Evolutionary conservation across 768 basidiomycete species (phyloP).

Genomic region (Collybia sp.): DNA sequence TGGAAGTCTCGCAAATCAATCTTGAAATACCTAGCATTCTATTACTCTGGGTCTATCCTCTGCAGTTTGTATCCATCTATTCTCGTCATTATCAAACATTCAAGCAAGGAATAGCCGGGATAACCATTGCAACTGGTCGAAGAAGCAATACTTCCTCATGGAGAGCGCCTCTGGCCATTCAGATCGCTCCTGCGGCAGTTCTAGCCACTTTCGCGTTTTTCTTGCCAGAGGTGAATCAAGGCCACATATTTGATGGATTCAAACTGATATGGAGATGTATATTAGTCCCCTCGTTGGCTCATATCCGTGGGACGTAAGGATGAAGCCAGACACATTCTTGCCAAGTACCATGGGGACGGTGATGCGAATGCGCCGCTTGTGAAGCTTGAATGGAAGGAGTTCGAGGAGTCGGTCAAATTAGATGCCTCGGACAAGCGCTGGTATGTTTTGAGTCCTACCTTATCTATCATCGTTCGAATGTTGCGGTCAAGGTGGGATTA

Average conservation of each 20-base stretch:
- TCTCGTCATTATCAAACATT: neutral
- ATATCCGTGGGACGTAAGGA: constrained; percentile 43
- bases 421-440: constrained; percentile 55
- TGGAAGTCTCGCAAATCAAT: neutral
- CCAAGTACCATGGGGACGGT: constrained; percentile 49
- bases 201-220: constrained; percentile 26
- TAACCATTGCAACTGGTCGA: constrained; percentile 37
- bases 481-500: constrained; percentile 39
- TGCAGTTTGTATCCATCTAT: constrained; percentile 25
- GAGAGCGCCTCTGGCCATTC: constrained; percentile 49
- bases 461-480: neutral
- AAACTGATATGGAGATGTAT: neutral
- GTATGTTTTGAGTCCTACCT: constrained; percentile 21
- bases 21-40: constrained; percentile 28
- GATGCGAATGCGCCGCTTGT: constrained; percentile 47
- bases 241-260: neutral
- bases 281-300: constrained; percentile 50
- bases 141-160: constrained; percentile 31
- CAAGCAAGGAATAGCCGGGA: constrained; percentile 24
- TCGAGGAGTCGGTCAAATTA: constrained; percentile 41
- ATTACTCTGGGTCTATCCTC: constrained; percentile 38
- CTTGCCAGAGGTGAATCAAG: constrained; percentile 29
- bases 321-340: constrained; percentile 42
- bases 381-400: constrained; percentile 45
- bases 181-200: constrained; percentile 40